Base-by-base conservation (phyloP, 208 protist species). In the Wallacemonas collosoma region DNA sequence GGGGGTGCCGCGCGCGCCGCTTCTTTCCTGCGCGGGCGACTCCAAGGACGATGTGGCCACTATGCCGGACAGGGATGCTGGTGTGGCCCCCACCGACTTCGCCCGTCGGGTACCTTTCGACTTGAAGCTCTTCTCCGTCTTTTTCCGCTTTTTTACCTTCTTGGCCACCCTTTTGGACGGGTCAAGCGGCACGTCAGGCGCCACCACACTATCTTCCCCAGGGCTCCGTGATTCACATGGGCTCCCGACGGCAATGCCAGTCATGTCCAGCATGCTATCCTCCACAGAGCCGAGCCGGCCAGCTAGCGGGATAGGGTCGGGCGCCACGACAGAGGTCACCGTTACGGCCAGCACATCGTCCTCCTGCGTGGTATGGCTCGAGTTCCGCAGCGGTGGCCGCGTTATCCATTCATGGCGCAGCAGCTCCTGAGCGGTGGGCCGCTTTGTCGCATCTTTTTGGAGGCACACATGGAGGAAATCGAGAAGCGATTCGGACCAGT, bases 321-420 rank as follows among this genome's bases (percentile, higher is more conserved):
- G 64, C 47, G 48, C 36, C 2, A 39, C 45, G 11, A 69, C 64
- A 4, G 51, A 55, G 3, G 51, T 47, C 6, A 69, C 64, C 64
- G 51, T 58, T 36, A 69, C 64, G 4, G 64, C 40, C 17, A 58
- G 50, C 64, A 69, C 60, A 36, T 58, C 45, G 26, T 69, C 45
- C 35, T 64, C 14, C 9, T 38, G 58, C 44, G 58, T 36, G 9
- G 26, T 40, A 7, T 40, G 8, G 8, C 5, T 7, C 5, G 47
- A 58, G 64, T 69, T 15, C 4, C 15, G 6, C 12, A n/a, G 5
- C 15, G 60, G 38, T n/a, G 60, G 60, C 11, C 26, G 60, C 41
- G 50, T n/a, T 41, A 93, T 91, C 89, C 91, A 96, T 51, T 71
- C 77, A 68, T 96, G 87, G 14, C 51, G 41, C 17, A 93, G 75